These are phyloP conservation scores for Saccharomycopsis sp. DNA, from an alignment of 805 yeast genomes.

Conservation along the genomic window DNA sequence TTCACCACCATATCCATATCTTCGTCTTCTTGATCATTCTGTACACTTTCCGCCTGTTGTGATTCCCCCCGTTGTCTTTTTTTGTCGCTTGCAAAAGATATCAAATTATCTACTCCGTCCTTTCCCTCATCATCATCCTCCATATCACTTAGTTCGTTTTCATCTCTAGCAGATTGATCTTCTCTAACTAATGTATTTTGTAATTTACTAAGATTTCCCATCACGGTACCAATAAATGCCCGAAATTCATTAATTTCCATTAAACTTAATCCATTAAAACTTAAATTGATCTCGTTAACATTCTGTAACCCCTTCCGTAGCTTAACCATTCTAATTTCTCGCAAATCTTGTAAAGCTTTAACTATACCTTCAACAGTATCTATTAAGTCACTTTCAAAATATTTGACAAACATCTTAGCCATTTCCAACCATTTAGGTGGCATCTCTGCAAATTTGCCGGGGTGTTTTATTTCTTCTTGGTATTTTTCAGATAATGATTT, in stretches of 20 bases:
- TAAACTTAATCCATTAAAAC: constrained; percentile 71
- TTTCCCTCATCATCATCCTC: constrained; percentile 18
- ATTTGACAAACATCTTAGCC: constrained; percentile 55
- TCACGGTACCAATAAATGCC: constrained; percentile 71
- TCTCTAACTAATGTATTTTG: constrained; percentile 30
- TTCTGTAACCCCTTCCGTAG: constrained; percentile 72
- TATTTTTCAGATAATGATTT: constrained; percentile 47
- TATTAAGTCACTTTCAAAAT: constrained; percentile 71
- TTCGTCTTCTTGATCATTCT: constrained; percentile 6
- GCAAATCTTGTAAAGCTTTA: constrained; percentile 68
- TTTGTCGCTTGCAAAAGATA: not conserved
- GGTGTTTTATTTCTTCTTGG: constrained; percentile 56
- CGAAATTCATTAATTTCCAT: constrained; percentile 85
- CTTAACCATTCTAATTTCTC: constrained; percentile 77
- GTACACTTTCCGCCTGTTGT: constrained; percentile 10
- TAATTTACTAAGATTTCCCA: constrained; percentile 67
- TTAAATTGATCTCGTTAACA: constrained; percentile 76
- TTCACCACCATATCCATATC: constrained; percentile 15
- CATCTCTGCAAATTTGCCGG: constrained; percentile 55
- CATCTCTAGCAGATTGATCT: constrained; percentile 17
- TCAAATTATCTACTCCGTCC: constrained; percentile 2
- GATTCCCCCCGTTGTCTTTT: not conserved
- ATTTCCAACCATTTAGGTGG: constrained; percentile 91
- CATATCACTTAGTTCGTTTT: constrained; percentile 17
- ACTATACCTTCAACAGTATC: constrained; percentile 69